Evolutionary conservation across 2,329 filamentous ascomycete genomes (phyloP).

Genomic region (Phyllosticta paracitricarpa): DNA sequence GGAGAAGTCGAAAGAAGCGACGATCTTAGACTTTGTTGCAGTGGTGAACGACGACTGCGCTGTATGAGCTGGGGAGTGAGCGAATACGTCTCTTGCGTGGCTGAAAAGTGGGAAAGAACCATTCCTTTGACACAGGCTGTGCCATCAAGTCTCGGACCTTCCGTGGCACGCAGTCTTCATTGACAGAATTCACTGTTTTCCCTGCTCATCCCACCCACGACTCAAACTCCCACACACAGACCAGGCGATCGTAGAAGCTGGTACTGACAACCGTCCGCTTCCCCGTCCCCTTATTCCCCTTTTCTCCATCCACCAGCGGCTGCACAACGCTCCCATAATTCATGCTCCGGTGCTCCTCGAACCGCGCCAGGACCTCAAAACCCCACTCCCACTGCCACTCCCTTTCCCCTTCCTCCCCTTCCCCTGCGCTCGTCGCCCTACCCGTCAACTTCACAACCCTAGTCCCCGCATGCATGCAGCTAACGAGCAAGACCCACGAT

Average conservation of each 20-base stretch:
- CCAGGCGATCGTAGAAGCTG: constrained; percentile 64
- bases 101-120: no score
- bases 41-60: no score
- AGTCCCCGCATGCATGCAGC: constrained; percentile 86
- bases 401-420: constrained; percentile 17
- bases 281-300: constrained; percentile 15
- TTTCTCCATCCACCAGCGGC: constrained; percentile 22
- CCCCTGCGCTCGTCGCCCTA: background rate
- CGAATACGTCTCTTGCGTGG: no score
- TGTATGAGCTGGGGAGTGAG: no score
- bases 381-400: constrained; percentile 36
- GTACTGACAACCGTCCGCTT: constrained; percentile 51
- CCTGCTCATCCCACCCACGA: no score
- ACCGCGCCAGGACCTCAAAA: constrained; percentile 58
- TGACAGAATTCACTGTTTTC: no score
- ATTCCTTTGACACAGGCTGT: no score
- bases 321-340: constrained; percentile 78
- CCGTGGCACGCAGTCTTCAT: no score
- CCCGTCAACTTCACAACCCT: constrained; percentile 47
- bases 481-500: constrained; percentile 56
- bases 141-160: no score
- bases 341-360: constrained; percentile 87
- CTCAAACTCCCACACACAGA: constrained; percentile 53
- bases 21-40: no score
- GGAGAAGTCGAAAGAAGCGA: no score